Conservation (phyloP, 2,329 filamentous ascomycete species). For the Chlorencoelia australis region DNA sequence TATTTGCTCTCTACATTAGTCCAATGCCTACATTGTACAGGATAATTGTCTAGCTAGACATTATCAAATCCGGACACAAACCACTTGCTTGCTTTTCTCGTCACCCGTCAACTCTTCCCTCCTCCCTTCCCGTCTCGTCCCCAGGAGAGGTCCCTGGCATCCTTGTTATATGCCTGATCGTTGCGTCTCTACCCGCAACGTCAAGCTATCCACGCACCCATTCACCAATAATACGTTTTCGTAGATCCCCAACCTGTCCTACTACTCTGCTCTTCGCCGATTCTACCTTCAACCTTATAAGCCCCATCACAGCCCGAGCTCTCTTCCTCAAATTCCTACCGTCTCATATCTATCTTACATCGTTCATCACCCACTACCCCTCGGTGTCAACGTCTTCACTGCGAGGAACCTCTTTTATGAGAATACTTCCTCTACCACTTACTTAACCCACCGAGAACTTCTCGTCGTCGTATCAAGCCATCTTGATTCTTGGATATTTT, state of each 20-base stretch:
- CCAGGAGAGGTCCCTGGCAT: conserved; percentile 1
- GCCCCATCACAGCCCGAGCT: conserved; percentile 5
- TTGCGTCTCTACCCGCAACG: neutral
- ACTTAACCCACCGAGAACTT: too few relatives aligned
- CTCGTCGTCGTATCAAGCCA: too few relatives aligned
- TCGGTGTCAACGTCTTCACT: neutral
- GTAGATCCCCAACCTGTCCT: conserved; percentile 4
- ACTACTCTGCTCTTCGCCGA: conserved; percentile 7
- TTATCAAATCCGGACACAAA: neutral
- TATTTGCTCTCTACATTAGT: too few relatives aligned
- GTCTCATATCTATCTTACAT: conserved; percentile 1
- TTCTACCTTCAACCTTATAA: conserved; percentile 6
- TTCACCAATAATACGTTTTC: conserved; percentile 9
- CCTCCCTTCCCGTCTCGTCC: conserved; percentile 2
- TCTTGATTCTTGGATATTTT: too few relatives aligned
- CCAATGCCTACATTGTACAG: too few relatives aligned
- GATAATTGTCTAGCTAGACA: neutral
- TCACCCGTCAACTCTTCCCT: neutral
- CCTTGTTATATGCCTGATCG: conserved; percentile 9
- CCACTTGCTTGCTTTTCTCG: too few relatives aligned
- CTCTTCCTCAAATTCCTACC: conserved; percentile 1
- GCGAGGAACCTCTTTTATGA: neutral
- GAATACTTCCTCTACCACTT: neutral
- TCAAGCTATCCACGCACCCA: neutral
- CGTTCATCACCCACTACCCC: conserved; percentile 1